A percentile compares a stretch with the other conserved stretches of the same genome.
Conservation (phyloP, 345 rosid species). For the Hypericum perforatum region DNA sequence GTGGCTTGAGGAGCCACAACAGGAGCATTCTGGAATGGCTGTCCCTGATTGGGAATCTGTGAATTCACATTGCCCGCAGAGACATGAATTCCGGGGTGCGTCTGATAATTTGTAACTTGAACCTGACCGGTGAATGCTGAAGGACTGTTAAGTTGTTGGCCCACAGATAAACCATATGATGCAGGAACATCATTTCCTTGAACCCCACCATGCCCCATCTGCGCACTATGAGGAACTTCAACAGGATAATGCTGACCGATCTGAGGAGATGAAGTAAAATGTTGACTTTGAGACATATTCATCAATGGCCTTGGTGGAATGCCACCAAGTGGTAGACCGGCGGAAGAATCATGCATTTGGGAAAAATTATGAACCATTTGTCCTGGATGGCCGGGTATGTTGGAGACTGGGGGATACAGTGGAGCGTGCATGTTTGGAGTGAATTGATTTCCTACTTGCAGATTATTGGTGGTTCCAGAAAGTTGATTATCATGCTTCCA, state of each 20-base stretch:
- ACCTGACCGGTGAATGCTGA: slow-evolving; percentile 35
- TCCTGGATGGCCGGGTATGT: slow-evolving; percentile 30
- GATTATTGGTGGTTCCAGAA: too few relatives aligned
- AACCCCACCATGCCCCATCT: slow-evolving; percentile 33
- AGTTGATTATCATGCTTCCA: slow-evolving; percentile 36
- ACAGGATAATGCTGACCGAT: slow-evolving; percentile 48
- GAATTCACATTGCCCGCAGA: slow-evolving; percentile 29
- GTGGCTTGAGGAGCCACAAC: slow-evolving; percentile 39
- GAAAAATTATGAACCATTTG: slow-evolving; percentile 27
- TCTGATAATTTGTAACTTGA: slow-evolving; percentile 33
- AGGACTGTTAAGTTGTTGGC: slow-evolving; percentile 31
- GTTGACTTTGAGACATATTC: slow-evolving; percentile 45
- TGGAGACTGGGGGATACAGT: slow-evolving; percentile 32
- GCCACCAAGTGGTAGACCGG: slow-evolving; percentile 33
- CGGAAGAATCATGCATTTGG: slow-evolving; percentile 44
- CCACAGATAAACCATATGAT: slow-evolving; percentile 15
- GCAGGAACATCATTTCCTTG: slow-evolving; percentile 38
- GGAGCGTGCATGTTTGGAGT: slow-evolving; percentile 32
- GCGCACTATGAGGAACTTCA: slow-evolving; percentile 32
- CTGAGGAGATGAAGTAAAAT: slow-evolving; percentile 41
- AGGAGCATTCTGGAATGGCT: slow-evolving; percentile 42
- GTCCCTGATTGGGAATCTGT: slow-evolving; percentile 41
- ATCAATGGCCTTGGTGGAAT: slow-evolving; percentile 29
- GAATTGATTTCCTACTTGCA: slow-evolving; percentile 41
- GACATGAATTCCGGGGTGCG: slow-evolving; percentile 34